Conservation (phyloP, 768 basidiomycete genomes). For the Leccinum variicolor region DNA sequence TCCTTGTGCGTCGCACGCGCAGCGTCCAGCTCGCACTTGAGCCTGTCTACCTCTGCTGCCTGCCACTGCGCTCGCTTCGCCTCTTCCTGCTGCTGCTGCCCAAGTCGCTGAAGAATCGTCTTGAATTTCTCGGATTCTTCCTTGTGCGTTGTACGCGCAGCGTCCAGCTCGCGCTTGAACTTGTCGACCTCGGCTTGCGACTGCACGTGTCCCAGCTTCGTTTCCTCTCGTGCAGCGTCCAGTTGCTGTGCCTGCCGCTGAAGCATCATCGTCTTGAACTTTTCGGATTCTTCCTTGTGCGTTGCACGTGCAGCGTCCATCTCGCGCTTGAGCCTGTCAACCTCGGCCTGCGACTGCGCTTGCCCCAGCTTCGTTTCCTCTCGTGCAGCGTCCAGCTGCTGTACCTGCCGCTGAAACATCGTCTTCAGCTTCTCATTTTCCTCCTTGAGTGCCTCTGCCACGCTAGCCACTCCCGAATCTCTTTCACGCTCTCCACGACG, state of each 20-base stretch:
- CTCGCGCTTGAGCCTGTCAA: slow-evolving; percentile 15
- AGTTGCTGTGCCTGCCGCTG: slow-evolving; percentile 16
- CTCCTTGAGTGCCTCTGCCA: slow-evolving; percentile 15
- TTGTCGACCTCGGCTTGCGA: slow-evolving; percentile 9
- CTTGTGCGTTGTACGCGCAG: slow-evolving; percentile 1
- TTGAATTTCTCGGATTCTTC: slow-evolving; percentile 25
- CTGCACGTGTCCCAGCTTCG: slow-evolving; percentile 10
- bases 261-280: slow-evolving; percentile 16
- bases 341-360: slow-evolving; percentile 9
- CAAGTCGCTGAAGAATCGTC: slow-evolving; percentile 14
- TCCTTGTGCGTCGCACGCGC: slow-evolving; percentile 5
- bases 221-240: slow-evolving; percentile 6
- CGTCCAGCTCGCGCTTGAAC: slow-evolving; percentile 12
- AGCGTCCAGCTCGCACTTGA: slow-evolving; percentile 12
- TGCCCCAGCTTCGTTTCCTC: slow-evolving; percentile 12
- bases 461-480: neutral
- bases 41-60: slow-evolving; percentile 8
- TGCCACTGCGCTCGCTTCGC: slow-evolving; percentile 8
- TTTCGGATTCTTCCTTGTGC: slow-evolving; percentile 20
- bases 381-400: slow-evolving; percentile 6
- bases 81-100: slow-evolving; percentile 18
- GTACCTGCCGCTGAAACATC: slow-evolving; percentile 15
- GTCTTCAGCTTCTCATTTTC: slow-evolving; percentile 25
- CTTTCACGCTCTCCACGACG: slow-evolving; percentile 20
- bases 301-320: neutral